phyloP scores from a whole-genome alignment of 495 filamentous ascomycete genomes.

The Extremus antarcticus region DNA sequence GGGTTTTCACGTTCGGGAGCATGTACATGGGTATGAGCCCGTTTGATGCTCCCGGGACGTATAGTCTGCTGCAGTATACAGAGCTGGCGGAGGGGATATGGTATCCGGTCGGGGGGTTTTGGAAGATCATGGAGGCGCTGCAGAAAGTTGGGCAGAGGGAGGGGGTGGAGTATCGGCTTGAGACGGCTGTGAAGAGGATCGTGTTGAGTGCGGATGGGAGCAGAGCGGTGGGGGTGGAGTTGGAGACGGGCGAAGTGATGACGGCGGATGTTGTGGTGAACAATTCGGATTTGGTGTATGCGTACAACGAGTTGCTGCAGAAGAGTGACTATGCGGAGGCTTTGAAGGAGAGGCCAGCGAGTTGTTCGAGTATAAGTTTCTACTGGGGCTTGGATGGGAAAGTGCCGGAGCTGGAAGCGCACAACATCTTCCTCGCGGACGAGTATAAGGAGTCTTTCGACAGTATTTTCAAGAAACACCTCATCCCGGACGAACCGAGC shows the following conservation, averaged over 20 bases:
- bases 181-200: conserved; percentile 40
- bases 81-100: conserved; percentile 63
- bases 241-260: conserved; percentile 41
- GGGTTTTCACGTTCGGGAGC: conserved; percentile 61
- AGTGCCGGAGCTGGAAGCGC: conserved; percentile 48
- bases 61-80: conserved; percentile 60
- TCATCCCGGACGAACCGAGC: conserved; percentile 49
- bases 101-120: conserved; percentile 61
- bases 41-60: conserved; percentile 61
- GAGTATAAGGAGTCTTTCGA: conserved; percentile 59
- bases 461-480: conserved; percentile 55
- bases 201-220: conserved; percentile 34
- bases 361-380: conserved; percentile 62
- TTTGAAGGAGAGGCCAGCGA: conserved; percentile 40
- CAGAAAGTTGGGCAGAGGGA: conserved; percentile 42
- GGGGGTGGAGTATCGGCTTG: conserved; percentile 48
- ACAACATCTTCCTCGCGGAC: conserved; percentile 66
- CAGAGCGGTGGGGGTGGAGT: conserved; percentile 42
- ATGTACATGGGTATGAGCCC: conserved; percentile 74
- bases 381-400: conserved; percentile 54
- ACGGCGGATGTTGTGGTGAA: conserved; percentile 51
- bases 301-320: conserved; percentile 55
- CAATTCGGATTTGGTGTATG: conserved; percentile 60
- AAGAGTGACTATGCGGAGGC: conserved; percentile 35
- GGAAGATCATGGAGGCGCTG: conserved; percentile 42